Base-by-base conservation (phyloP, 768 basidiomycete species). In the Lactarius hengduanensis region DNA sequence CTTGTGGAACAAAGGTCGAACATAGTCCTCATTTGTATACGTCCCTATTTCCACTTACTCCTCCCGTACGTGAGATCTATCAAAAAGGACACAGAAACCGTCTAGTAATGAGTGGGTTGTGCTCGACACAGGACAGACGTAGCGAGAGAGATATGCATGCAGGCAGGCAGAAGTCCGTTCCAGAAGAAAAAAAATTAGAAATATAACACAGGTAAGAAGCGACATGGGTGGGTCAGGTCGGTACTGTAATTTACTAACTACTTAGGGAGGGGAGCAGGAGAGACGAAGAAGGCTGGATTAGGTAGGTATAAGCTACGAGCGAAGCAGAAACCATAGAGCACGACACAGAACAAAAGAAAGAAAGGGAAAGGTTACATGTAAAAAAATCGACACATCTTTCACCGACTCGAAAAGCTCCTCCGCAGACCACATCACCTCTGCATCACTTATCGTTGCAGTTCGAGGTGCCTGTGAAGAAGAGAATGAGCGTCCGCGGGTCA, bases 261-360 rank as follows among this genome's bases (percentile, higher is more conserved):
- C n/a, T 47, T n/a, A 50, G 47, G 47, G 55, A 56, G 20, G 20
- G 55, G 30, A 32, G 28, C 4, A 8, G 55, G 47, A 15, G 26
- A 53, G 47, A 22, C 36, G 13, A 54, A 40, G 30, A 40, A 34
- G 53, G 34, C 18, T 43, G 20, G 34, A 66, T 66, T 66, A 66
- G 30, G 65, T 9, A 18, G 65, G 65, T 66, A 66, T 66, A 66
- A n/a, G 38, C 13, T 54, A 55, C 22, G 41, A 36, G 43, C n/a
- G 55, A 57, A 59, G 45, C 47, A 57, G 54, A 18, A 57, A 18
- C 53, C 30, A 58, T 61, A 47, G 7, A 66, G 65, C 36, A 62
- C 43, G 28, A 62, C 30, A 57, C 56, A 58, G 55, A n/a, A 1
- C 26, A 1, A 5, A 32, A 11, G 41, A 11, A 22, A 16, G 61